phyloP scores from a whole-genome alignment of 495 filamentous ascomycete species.

The Tricharina praecox region DNA sequence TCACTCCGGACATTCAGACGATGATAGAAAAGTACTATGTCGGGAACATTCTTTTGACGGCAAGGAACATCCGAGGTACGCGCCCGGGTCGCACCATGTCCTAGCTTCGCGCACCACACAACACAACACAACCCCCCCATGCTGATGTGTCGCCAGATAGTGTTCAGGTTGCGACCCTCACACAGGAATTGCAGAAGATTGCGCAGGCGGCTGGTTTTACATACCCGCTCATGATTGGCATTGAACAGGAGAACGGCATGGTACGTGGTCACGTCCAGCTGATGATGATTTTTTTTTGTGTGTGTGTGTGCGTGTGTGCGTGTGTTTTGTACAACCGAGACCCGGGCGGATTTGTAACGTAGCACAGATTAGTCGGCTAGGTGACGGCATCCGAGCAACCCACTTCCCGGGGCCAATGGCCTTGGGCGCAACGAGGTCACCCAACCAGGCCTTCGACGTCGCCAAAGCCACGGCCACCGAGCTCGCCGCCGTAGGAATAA shows the following conservation, averaged over 20 bases:
- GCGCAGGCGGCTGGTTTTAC: constrained; percentile 26
- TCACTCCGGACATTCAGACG: constrained; percentile 26
- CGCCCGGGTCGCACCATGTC: background rate
- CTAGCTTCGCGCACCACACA: background rate
- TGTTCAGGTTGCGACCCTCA: constrained; percentile 24
- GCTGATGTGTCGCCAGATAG: constrained; percentile 12
- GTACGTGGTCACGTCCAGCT: constrained; percentile 14
- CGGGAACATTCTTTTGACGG: constrained; percentile 24
- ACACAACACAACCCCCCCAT: background rate
- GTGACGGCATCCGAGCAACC: constrained; percentile 26
- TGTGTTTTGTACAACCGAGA: constrained; percentile 8
- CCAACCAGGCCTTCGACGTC: constrained; percentile 26
- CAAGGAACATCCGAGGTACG: constrained; percentile 23
- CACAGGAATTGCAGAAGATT: constrained; percentile 26
- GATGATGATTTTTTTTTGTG: background rate
- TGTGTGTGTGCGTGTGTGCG: too few relatives aligned
- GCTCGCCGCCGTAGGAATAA: constrained; percentile 26
- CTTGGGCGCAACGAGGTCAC: constrained; percentile 26
- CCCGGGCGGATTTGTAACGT: constrained; percentile 15
- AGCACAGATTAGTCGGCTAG: constrained; percentile 26
- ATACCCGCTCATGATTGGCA: constrained; percentile 27
- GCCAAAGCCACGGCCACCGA: constrained; percentile 28
- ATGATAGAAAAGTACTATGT: constrained; percentile 28
- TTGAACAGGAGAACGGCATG: constrained; percentile 29
- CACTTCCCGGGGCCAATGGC: constrained; percentile 29